These are phyloP conservation scores for Acacia concinna DNA, from an alignment of 331 rosid genomes.

Conservation along the genomic window DNA sequence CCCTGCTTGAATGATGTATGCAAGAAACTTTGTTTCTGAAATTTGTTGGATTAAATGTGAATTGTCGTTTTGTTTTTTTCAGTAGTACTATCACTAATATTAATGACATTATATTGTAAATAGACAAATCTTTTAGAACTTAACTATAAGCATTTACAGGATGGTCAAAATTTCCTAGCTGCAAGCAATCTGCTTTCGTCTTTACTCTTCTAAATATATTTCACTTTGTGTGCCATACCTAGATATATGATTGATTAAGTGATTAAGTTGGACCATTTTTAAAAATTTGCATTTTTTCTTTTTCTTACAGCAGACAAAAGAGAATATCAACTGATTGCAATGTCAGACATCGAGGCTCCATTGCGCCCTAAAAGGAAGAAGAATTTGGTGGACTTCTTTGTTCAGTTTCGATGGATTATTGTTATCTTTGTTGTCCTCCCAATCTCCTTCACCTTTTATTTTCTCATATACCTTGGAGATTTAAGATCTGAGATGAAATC, in stretches of 20 bases:
- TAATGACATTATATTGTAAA: not conserved
- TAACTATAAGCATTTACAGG: not conserved
- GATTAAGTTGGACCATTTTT: not conserved
- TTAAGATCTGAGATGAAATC: slow-evolving; percentile 84
- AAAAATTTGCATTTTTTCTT: not conserved
- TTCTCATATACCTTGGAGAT: slow-evolving; percentile 90
- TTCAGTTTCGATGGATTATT: slow-evolving; percentile 80
- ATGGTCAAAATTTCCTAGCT: not conserved
- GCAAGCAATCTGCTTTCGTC: not conserved
- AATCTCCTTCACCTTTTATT: slow-evolving; percentile 80
- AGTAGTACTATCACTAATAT: not conserved
- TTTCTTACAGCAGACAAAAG: slow-evolving; percentile 15
- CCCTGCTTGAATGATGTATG: not conserved
- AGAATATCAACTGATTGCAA: slow-evolving; percentile 22
- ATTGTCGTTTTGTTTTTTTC: not conserved
- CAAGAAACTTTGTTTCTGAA: not conserved
- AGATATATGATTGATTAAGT: not conserved
- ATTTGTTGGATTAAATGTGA: not conserved
- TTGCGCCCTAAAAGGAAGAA: slow-evolving; percentile 94
- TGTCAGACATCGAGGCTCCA: slow-evolving; percentile 90
- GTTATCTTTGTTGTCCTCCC: slow-evolving; percentile 96
- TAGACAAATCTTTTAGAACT: not conserved
- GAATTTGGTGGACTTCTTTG: slow-evolving; percentile 84
- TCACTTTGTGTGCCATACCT: not conserved
- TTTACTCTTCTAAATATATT: not conserved